phyloP scores from a whole-genome alignment of 129 eudicot genomes.

The Gnaphalium uliginosum region DNA sequence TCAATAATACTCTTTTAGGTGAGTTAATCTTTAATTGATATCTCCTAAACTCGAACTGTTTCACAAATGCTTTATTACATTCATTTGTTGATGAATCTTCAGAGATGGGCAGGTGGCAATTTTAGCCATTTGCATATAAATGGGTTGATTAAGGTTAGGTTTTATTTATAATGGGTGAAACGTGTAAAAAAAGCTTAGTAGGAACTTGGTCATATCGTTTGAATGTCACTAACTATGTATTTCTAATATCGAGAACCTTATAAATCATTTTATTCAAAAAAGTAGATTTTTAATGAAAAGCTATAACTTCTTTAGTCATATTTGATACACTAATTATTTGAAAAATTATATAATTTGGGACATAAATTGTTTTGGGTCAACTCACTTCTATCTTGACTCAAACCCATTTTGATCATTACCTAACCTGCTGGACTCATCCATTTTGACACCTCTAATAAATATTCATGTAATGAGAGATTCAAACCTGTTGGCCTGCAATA shows the following conservation, averaged over 20 bases:
- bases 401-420: not conserved
- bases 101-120: not conserved
- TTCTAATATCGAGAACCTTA: too few species aligned
- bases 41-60: not conserved
- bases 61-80: conserved; percentile 2
- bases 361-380: not conserved
- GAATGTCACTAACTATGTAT: not conserved
- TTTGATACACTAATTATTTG: too few species aligned
- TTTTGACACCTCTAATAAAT: not conserved
- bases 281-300: too few species aligned
- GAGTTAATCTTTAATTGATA: not conserved
- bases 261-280: too few species aligned
- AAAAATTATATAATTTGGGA: not conserved
- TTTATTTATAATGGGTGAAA: not conserved
- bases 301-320: not conserved
- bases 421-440: not conserved
- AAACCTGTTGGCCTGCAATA: conserved; percentile 66
- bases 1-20: not conserved
- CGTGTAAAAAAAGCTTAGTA: not conserved
- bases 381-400: not conserved
- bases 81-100: not conserved
- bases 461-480: conserved; percentile 8
- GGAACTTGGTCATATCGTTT: not conserved
- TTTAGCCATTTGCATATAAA: not conserved
- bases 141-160: not conserved